Base-by-base conservation (phyloP, 2,329 filamentous ascomycete species). In the Colletotrichum karsti region DNA sequence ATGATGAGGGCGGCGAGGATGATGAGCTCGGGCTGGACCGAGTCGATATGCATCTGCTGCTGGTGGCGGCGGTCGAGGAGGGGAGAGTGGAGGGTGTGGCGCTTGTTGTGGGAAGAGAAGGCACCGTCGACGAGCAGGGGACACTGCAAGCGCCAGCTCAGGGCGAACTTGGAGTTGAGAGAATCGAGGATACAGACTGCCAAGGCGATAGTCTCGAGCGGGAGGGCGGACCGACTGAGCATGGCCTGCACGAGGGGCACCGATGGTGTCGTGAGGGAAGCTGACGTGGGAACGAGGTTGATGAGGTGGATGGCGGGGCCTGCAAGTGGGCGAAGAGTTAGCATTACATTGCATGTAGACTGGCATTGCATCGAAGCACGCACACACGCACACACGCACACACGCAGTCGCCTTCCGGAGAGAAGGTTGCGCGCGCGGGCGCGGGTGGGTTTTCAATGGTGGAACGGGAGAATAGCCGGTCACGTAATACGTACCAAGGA, bases 131-230 rank as follows among this genome's bases (percentile, higher is more conserved):
- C 30, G 55, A 76, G 76, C 70, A 89, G 78, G 1, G 89, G 89
- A 72, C 87, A 90, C 3, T 84, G 83, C 63, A 87, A 81, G 22
- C 90, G 86, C 89, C 89, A 92, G 64, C 80, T 84, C 35, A 88
- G 84, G 51, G 89, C 87, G 75, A 92, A 92, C 67, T 85, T 87
- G 53, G 85, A 84, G 77, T 87, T 86, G 69, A 92, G 82, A 42
- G 88, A 89, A 75, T 92, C 90, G 71, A 92, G 83, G 55, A 92
- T 88, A 81, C 88, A 91, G 41, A 90, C 88, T 37, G 89, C 89
- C 39, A 92, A 81, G 48, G 90, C 90, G 51, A 92, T 82, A 24
- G 85, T 88, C 74, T 91, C 88, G 74, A 89, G 83, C 4, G 88
- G 85, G 26, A 91, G 80, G 60, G 84, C 79, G 63, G 89, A 85